phyloP scores from a whole-genome alignment of 352 stramenopile species.

The Globisporangium mamillatum region DNA sequence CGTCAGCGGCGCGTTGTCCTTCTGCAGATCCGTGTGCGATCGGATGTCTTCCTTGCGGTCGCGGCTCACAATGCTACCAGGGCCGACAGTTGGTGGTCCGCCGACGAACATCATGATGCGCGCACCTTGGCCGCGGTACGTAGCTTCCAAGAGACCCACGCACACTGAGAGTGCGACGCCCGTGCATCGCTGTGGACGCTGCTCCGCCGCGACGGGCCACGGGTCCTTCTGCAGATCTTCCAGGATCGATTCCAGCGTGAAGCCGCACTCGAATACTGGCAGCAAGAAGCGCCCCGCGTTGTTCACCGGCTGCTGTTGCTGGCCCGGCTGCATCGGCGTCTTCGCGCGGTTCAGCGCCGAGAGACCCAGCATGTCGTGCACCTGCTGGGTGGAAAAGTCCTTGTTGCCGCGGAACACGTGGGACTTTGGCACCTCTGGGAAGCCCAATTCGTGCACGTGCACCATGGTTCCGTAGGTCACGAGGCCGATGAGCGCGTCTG shows the following conservation, averaged over 20 bases:
- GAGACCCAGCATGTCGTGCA: slow-evolving; percentile 97
- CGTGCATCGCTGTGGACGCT: slow-evolving; percentile 95
- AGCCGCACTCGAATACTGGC: slow-evolving; percentile 95
- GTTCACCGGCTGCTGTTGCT: slow-evolving; percentile 74
- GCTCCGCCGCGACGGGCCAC: slow-evolving; percentile 96
- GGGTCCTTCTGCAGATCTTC: slow-evolving; percentile 98
- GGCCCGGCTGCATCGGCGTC: slow-evolving; percentile 36
- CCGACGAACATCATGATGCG: slow-evolving; percentile 99
- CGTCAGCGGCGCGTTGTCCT: slow-evolving; percentile 93
- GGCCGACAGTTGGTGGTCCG: slow-evolving; percentile 95
- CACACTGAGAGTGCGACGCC: slow-evolving; percentile 96
- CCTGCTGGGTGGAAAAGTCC: slow-evolving; percentile 94
- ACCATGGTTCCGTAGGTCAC: slow-evolving; percentile 99
- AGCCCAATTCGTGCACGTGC: slow-evolving; percentile 98
- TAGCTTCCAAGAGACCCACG: slow-evolving; percentile 95
- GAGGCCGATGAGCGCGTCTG: slow-evolving; percentile 96
- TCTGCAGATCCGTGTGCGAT: slow-evolving; percentile 93
- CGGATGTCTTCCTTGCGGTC: slow-evolving; percentile 97
- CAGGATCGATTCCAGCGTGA: slow-evolving; percentile 97
- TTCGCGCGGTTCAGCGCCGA: slow-evolving; percentile 54
- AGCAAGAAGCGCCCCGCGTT: slow-evolving; percentile 94
- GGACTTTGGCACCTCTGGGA: slow-evolving; percentile 94
- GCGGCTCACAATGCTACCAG: slow-evolving; percentile 94
- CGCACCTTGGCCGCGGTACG: slow-evolving; percentile 92
- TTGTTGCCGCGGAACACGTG: slow-evolving; percentile 99